Evolutionary conservation across 176 grass and related monocot genomes (phyloP).

Genomic region (Dendrocalamus sinicus): DNA sequence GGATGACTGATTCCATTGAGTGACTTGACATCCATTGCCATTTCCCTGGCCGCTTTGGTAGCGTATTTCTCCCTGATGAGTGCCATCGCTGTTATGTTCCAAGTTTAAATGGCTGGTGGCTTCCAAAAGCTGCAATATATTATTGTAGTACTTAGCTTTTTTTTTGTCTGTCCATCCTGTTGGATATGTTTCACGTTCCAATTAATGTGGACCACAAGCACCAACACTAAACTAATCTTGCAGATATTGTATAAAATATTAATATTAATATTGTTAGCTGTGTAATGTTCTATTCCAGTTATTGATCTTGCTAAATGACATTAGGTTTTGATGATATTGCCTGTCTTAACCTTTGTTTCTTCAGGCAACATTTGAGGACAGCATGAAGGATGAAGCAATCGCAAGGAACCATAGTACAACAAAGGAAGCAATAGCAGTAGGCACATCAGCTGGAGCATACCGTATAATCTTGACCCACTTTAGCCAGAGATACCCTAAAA

Average conservation of each 20-base stretch:
- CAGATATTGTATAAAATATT: constrained; percentile 32
- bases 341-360: constrained; percentile 30
- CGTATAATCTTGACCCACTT: constrained; percentile 91
- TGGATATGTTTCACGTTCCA: constrained; percentile 4
- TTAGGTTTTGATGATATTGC: neutral
- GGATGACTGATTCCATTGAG: neutral
- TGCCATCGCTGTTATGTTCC: neutral
- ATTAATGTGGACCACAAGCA: constrained; percentile 26
- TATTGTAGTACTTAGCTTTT: neutral
- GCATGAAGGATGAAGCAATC: constrained; percentile 85
- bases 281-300: constrained; percentile 21
- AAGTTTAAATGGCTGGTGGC: neutral
- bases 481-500: constrained; percentile 95
- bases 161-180: neutral
- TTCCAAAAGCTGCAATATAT: neutral
- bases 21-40: neutral
- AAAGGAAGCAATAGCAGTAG: constrained; percentile 83
- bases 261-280: constrained; percentile 32
- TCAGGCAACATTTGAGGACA: constrained; percentile 97
- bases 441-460: constrained; percentile 75
- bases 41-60: neutral
- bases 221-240: constrained; percentile 12
- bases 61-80: neutral
- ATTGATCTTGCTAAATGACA: neutral
- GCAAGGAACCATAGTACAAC: constrained; percentile 92